Evolutionary conservation across 2,329 filamentous ascomycete genomes (phyloP), one percentile per base, ranked within the genome.

Genomic region (Herpotrichia juniperi): DNA sequence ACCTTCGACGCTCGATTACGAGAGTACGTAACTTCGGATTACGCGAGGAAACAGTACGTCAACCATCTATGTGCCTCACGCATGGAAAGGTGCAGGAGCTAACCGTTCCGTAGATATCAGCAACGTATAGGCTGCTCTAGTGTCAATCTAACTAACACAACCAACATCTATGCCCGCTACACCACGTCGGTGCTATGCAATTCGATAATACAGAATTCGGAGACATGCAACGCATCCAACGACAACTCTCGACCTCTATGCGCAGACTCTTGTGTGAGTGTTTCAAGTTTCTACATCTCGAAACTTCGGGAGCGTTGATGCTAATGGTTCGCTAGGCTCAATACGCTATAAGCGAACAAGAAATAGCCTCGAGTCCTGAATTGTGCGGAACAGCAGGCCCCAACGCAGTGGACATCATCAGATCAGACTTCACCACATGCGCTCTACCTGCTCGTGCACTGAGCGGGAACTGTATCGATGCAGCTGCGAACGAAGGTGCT

Each of bases 121-220:
- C 80, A 83, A 47, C 79, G 91, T 42, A 83, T 99, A 58, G 93
- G 93, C 50, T 99, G 94, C 72, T 81, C 83, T 42, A 83, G 84
- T 56, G 80, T 97, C 64, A 85, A 94, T 67, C 82, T 93, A 50
- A 85, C 85, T 50, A 90, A 96, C 71, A 88, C 91, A 3, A 88
- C 85, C 61, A 83, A 89, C 66, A 84, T 93, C 67, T 99, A 99
- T 76, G 93, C 94, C 43, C 88, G 94, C 64, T 99, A 93, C 76
- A 96, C 93, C 4, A 94, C 87, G 42, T 94, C 90, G 55, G 88
- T 96, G 58, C 83, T 99, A 59, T 99, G 94, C 82, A 97, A 96
- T 79, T 84, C 90, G 59, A 89, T 99, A 68, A 85, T 99, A 45
- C 94, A 99, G 75, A 93, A 91, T 69, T 97, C 94, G 4, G 70